Percentiles rank a stretch among this genome's conserved stretches.
Conservation (phyloP, 1,139 yeast genomes). For the Scheffersomyces lignicola region DNA sequence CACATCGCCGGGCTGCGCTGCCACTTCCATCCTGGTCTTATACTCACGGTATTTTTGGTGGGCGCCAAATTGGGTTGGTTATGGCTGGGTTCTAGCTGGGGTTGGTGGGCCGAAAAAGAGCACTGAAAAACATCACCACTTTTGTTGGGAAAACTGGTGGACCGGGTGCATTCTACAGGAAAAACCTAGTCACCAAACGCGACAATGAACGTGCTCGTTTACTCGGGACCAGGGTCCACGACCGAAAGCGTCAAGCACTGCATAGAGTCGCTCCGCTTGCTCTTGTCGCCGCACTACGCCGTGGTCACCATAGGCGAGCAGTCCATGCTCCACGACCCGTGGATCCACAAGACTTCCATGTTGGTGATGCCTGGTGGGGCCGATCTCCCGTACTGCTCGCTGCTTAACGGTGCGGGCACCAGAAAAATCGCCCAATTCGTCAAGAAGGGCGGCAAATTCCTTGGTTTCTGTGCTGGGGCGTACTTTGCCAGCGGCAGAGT, state of each 20-base stretch:
- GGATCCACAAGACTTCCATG: conserved; percentile 78
- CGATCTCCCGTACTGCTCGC: conserved; percentile 78
- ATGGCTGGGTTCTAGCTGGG: no score
- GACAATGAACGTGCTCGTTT: conserved; percentile 75
- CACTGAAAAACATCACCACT: no score
- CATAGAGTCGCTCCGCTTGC: conserved; percentile 67
- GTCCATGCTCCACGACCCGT: conserved; percentile 76
- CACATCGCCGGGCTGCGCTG: no score
- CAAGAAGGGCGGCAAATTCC: conserved; percentile 71
- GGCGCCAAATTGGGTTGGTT: no score
- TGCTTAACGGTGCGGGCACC: conserved; percentile 71
- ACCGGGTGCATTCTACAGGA: no score
- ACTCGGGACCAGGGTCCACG: conserved; percentile 86
- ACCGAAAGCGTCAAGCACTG: conserved; percentile 84
- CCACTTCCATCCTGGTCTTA: conserved; percentile 13
- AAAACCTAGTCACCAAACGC: no score
- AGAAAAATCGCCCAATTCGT: conserved; percentile 62
- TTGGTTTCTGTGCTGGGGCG: conserved; percentile 98
- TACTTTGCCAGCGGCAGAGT: conserved; percentile 75
- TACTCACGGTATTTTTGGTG: no score
- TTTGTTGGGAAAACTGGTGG: no score
- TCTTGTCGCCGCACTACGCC: conserved; percentile 88
- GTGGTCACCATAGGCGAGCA: conserved; percentile 69
- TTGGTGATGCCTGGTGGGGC: conserved; percentile 96
- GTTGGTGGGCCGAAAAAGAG: no score